A percentile compares a stretch with the other conserved stretches of the same genome.
These are phyloP conservation scores for Colletotrichum sp. DNA, from an alignment of 2,329 filamentous ascomycete genomes.

Conservation along the genomic window DNA sequence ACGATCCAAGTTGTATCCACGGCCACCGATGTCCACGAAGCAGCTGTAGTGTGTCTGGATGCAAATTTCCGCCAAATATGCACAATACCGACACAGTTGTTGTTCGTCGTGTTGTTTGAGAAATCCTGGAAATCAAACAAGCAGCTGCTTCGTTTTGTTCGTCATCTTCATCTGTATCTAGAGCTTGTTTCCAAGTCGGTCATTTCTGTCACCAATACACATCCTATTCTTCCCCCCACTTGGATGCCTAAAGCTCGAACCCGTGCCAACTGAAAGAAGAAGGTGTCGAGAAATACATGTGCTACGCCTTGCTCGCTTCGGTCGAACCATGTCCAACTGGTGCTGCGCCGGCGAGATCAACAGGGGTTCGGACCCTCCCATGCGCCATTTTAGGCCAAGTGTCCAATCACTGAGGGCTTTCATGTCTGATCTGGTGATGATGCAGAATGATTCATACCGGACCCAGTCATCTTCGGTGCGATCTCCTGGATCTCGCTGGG, in stretches of 20 bases:
- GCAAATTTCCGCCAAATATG: background rate
- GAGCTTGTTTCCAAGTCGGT: background rate
- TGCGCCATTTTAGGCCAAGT: background rate
- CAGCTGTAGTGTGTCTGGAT: background rate
- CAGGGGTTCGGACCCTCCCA: background rate
- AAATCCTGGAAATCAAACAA: background rate
- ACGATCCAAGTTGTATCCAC: constrained; percentile 22
- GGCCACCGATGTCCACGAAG: constrained; percentile 26
- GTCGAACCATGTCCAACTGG: background rate
- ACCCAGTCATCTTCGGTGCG: background rate
- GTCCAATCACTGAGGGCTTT: background rate
- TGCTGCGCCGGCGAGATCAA: background rate
- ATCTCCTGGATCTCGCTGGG: background rate
- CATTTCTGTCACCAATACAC: background rate
- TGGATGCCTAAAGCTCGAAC: background rate
- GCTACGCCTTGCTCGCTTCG: background rate
- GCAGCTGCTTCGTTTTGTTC: background rate
- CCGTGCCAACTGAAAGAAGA: background rate
- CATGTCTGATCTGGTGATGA: background rate
- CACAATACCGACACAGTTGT: background rate
- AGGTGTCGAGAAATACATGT: background rate
- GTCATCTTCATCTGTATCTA: background rate
- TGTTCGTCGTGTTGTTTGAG: background rate
- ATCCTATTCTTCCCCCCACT: background rate
- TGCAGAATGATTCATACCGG: constrained; percentile 7